A percentile compares a stretch with the other conserved stretches of the same genome.
Evolutionary conservation across 129 eudicot genomes (phyloP).

Genomic region (Pseudognaphalium luteoalbum): DNA sequence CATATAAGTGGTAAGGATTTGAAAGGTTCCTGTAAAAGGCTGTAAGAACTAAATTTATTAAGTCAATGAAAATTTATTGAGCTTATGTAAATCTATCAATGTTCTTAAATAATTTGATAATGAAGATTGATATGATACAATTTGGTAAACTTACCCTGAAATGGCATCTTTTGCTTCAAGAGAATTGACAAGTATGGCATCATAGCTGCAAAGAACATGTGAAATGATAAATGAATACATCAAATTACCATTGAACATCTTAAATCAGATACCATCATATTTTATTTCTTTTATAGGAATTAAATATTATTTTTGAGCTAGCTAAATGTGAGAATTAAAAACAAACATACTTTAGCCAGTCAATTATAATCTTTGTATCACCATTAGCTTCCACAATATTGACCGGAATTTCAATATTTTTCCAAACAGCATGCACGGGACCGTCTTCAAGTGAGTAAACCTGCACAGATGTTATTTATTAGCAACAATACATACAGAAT

Average conservation of each 20-base stretch:
- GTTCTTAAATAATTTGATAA: slow-evolving; percentile 8
- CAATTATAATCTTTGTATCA: slow-evolving; percentile 43
- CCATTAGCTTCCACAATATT: slow-evolving; percentile 38
- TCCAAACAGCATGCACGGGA: slow-evolving; percentile 70
- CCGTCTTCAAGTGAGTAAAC: slow-evolving; percentile 84
- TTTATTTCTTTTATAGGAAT: not conserved
- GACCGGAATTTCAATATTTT: slow-evolving; percentile 53
- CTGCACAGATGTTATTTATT: slow-evolving; percentile 39
- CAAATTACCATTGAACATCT: slow-evolving; percentile 1
- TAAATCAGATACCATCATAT: not conserved
- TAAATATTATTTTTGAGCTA: not conserved
- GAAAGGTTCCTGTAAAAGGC: slow-evolving; percentile 97
- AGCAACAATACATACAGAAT: not conserved
- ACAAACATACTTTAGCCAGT: slow-evolving; percentile 84
- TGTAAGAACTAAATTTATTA: slow-evolving; percentile 62
- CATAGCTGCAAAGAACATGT: slow-evolving; percentile 63
- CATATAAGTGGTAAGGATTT: slow-evolving; percentile 80
- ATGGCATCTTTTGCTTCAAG: slow-evolving; percentile 58
- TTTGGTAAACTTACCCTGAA: slow-evolving; percentile 54
- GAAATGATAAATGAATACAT: slow-evolving; percentile 9
- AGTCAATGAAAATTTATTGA: not conserved
- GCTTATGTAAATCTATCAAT: not conserved
- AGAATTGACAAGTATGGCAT: slow-evolving; percentile 79
- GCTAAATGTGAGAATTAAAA: not conserved
- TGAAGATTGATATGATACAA: slow-evolving; percentile 7